A percentile compares a stretch with the other conserved stretches of the same genome.
Conservation (phyloP, 2,329 filamentous ascomycete species). For the Aspergillus aculeatus region DNA sequence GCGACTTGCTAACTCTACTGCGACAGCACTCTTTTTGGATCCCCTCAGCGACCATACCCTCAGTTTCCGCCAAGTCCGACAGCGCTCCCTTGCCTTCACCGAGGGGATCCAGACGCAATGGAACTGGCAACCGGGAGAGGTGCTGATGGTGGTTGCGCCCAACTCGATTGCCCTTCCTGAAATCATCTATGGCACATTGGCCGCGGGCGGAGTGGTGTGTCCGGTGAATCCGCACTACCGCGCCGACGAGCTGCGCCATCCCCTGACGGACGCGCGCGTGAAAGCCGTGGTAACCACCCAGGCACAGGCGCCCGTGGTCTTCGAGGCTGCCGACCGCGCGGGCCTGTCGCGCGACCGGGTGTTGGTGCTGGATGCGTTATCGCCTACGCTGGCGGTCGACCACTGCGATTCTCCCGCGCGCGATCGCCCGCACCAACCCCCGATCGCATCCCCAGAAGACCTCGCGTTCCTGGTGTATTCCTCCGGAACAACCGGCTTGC, state of each 20-base stretch:
- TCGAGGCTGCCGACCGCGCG: constrained; percentile 10
- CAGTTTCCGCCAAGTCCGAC: constrained; percentile 13
- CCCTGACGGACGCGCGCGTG: constrained; percentile 10
- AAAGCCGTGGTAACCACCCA: constrained; percentile 15
- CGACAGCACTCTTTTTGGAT: constrained; percentile 13
- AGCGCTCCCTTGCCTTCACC: constrained; percentile 12
- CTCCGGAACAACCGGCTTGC: constrained; percentile 28
- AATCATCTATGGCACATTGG: constrained; percentile 22
- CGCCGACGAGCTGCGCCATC: constrained; percentile 21
- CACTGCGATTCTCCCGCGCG: neutral
- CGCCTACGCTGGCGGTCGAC: neutral
- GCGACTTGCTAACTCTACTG: neutral
- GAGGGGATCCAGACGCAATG: constrained; percentile 13
- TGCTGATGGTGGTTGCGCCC: constrained; percentile 18
- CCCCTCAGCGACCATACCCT: constrained; percentile 5
- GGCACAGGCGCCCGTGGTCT: constrained; percentile 4
- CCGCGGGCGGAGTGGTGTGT: constrained; percentile 27
- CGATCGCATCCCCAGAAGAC: constrained; percentile 7
- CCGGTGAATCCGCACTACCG: constrained; percentile 28
- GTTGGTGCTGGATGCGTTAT: constrained; percentile 12
- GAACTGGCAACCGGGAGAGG: constrained; percentile 21
- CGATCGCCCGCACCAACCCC: constrained; percentile 1
- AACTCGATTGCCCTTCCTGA: constrained; percentile 17
- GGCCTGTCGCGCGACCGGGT: constrained; percentile 11
- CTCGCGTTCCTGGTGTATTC: constrained; percentile 27